Percentiles rank a stretch among this genome's conserved stretches.
Evolutionary conservation across 306 rosid genomes (phyloP).

Genomic region (Rosa rugosa): DNA sequence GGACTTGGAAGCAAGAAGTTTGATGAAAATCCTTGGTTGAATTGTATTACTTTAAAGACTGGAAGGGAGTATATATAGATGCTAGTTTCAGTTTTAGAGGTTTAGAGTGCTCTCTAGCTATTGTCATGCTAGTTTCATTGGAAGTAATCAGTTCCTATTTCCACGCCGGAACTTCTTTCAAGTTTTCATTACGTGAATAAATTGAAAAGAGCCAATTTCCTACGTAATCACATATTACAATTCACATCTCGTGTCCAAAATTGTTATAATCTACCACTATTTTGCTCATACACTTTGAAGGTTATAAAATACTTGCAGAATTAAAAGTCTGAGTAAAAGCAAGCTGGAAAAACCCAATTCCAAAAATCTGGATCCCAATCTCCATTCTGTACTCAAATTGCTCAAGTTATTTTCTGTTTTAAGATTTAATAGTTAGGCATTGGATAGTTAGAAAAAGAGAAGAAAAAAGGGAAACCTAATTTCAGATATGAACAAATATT

Average conservation of each 20-base stretch:
- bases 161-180: not conserved
- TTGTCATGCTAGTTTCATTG: conserved; percentile 18
- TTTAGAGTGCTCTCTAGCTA: not conserved
- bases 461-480: too few species aligned
- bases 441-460: not conserved
- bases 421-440: too few species aligned
- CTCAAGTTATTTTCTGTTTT: too few species aligned
- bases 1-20: not conserved
- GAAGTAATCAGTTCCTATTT: not conserved
- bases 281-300: not conserved
- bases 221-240: too few species aligned
- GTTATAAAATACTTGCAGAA: too few species aligned
- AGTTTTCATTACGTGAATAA: not conserved
- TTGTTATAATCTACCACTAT: not conserved
- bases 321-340: too few species aligned
- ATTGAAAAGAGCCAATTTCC: not conserved
- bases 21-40: not conserved
- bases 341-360: too few species aligned
- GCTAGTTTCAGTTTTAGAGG: not conserved
- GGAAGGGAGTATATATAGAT: not conserved
- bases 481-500: not conserved
- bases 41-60: not conserved
- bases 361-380: too few species aligned
- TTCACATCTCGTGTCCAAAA: not conserved
- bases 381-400: too few species aligned